phyloP scores from a whole-genome alignment of 2,329 filamentous ascomycete species.

The Aspergillus costaricaensis region DNA sequence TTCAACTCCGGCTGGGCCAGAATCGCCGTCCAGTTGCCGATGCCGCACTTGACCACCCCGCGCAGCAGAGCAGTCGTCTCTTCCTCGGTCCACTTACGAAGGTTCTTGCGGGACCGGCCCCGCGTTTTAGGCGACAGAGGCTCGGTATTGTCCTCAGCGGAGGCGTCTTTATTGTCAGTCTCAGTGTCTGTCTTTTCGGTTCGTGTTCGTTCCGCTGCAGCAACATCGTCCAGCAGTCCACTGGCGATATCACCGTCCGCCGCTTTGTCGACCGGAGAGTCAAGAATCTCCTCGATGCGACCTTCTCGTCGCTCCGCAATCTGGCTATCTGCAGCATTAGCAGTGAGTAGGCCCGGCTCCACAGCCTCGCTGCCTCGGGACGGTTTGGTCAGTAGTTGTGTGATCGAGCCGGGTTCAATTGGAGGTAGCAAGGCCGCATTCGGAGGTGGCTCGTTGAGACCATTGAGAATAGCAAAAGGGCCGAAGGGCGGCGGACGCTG shows the following conservation, averaged over 20 bases:
- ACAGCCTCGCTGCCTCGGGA: slow-evolving; percentile 28
- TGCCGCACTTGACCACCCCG: slow-evolving; percentile 62
- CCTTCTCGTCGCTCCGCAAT: slow-evolving; percentile 35
- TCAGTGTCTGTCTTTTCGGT: slow-evolving; percentile 13
- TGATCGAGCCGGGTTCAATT: slow-evolving; percentile 55
- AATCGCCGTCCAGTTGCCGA: slow-evolving; percentile 67
- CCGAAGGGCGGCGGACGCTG: slow-evolving; percentile 47
- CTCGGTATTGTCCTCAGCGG: slow-evolving; percentile 19
- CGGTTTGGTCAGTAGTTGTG: slow-evolving; percentile 40
- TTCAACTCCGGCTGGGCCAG: slow-evolving; percentile 57
- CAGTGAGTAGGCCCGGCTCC: slow-evolving; percentile 25
- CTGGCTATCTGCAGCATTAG: slow-evolving; percentile 26
- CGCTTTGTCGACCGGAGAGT: slow-evolving; percentile 29
- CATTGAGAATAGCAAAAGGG: slow-evolving; percentile 56
- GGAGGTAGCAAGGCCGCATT: slow-evolving; percentile 63
- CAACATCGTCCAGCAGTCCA: slow-evolving; percentile 11
- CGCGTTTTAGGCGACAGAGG: slow-evolving; percentile 36
- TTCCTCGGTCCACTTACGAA: slow-evolving; percentile 60
- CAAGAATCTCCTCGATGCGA: slow-evolving; percentile 39
- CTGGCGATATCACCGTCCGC: slow-evolving; percentile 18
- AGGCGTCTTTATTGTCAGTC: slow-evolving; percentile 1
- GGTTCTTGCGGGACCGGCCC: slow-evolving; percentile 51
- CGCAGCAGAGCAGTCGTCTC: slow-evolving; percentile 61
- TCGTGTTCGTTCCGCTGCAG: slow-evolving; percentile 2
- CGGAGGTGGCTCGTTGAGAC: slow-evolving; percentile 64